Evolutionary conservation across 768 basidiomycete genomes (phyloP), one percentile per base, ranked within the genome.

Genomic region (Leccinum truebloodii): DNA sequence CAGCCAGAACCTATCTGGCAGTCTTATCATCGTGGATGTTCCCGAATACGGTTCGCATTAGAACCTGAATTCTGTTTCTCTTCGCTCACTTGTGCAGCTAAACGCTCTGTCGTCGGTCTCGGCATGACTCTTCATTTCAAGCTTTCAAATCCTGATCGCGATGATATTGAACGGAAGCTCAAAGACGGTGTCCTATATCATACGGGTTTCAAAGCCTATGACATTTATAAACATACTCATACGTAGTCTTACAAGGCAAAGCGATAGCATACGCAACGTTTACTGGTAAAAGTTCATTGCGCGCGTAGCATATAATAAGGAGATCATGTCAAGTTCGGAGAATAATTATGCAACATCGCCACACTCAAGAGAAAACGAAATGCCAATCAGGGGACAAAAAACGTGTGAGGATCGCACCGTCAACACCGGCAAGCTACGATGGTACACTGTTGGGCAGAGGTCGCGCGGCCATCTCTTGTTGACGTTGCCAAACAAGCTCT

Each of bases 401-500:
- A 39, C 52, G 32, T 37, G 54, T 37, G 26, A 22, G 44, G 14
- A 18, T 32, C 4, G 18, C 55, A 28, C 26, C 13, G 30, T 35
- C 39, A 6, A 57, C 26, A 30, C 30, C 50, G 49, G 16, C 32
- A 26, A 48, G 35, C 55, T 60, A 62, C 14, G 60, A 58, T 1
- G 46, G 22, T 35, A 26, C 49, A 49, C 53, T 24, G 26, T 35
- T 58, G 4, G 20, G 51, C 20, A 58, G 58, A 18, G 61, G 24
- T 37, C 68, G 71, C 50, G 64, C 70, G 14, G 53, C 57, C 14
- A 73, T 62, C 60, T 85, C 82, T 60, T 84, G 77, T 66, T 92
- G 90, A 52, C 87, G 83, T 71, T 94, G 89, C 91, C 92, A 93
- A 44, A 94, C 73, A 41, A 96, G 78, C 77, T 96, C 95, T 3